Evolutionary conservation across 176 grass and related monocot genomes (phyloP).

Genomic region (Rhynchospora breviuscula): DNA sequence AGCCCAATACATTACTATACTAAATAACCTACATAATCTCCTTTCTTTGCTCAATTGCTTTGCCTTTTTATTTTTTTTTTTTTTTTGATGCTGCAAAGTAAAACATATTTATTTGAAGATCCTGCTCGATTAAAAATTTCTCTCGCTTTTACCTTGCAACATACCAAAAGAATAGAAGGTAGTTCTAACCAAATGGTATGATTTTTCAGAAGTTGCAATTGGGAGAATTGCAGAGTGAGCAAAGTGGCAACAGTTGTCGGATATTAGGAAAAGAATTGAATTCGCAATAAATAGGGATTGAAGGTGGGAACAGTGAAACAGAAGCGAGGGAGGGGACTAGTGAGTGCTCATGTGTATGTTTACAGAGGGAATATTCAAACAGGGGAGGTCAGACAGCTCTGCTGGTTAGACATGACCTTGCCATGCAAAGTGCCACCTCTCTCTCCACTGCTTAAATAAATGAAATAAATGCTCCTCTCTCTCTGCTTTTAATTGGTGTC

Average conservation of each 20-base stretch:
- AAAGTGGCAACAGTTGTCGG: background rate
- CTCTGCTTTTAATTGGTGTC: constrained; percentile 9
- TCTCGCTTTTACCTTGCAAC: no score
- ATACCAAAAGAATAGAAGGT: no score
- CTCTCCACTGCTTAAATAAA: no score
- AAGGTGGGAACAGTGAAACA: background rate
- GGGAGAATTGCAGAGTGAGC: background rate
- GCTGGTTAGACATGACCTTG: constrained; percentile 4
- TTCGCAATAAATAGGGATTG: constrained; percentile 20
- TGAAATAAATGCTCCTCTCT: background rate
- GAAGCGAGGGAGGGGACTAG: background rate
- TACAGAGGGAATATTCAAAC: constrained; percentile 21
- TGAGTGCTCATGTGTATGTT: background rate
- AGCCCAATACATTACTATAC: background rate
- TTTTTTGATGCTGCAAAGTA: background rate
- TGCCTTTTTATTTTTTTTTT: background rate
- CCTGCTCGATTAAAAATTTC: background rate
- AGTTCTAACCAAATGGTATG: no score
- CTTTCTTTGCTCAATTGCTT: background rate
- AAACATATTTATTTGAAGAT: background rate
- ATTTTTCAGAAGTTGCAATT: background rate
- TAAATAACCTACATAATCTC: background rate
- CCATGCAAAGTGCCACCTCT: constrained; percentile 10
- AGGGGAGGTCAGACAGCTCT: constrained; percentile 3
- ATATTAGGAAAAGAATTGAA: background rate